Evolutionary conservation across 257 asterid genomes (phyloP), one percentile per base, ranked within the genome.

Genomic region (Paulownia fortunei): DNA sequence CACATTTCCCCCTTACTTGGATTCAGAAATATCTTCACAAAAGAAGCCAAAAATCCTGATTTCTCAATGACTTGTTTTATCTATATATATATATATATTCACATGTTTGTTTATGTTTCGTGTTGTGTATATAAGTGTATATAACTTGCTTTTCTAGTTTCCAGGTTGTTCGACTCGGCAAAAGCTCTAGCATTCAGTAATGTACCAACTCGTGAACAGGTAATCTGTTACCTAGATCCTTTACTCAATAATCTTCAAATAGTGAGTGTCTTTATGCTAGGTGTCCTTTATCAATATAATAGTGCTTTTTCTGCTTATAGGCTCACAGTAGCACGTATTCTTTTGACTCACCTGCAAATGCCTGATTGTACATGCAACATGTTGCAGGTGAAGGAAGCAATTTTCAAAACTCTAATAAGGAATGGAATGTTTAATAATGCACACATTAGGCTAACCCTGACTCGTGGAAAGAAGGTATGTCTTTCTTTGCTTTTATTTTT

Each of bases 391-490:
- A 91, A 88, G 87, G 97, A 93, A 77, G 96, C 99, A 49, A 93
- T 93, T 60, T 95, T 95, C 86, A 87, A 75, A 73, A 95, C 97
- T 66, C 89, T 95, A 58, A 82, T 95, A 84, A 80, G 88, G 68
- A 95, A 95, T 83, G 97, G 93, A 76, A 95, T 95, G 99, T 91
- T 89, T 78, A 85, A 84, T 77, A 74, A 89, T 78, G 90, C 90
- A 56, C 98, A 93, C 72, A 90, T 95, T 58, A 89, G 98, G 78
- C 84, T 95, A 73, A 92, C 97, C 81, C 69, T 95, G 84, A 93
- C 99, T 61, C 99, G 99, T 44, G 99, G 99, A 76, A 93, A 91
- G 88, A 95, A 93, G 97, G 94, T 79, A 74, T 21, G 67, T n/a
- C 44, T 69, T 51, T 30, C 47, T 23, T 63, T 34, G 13, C 13